Base-by-base conservation (phyloP, 2,329 filamentous ascomycete species). In the Fusarium multiceps region DNA sequence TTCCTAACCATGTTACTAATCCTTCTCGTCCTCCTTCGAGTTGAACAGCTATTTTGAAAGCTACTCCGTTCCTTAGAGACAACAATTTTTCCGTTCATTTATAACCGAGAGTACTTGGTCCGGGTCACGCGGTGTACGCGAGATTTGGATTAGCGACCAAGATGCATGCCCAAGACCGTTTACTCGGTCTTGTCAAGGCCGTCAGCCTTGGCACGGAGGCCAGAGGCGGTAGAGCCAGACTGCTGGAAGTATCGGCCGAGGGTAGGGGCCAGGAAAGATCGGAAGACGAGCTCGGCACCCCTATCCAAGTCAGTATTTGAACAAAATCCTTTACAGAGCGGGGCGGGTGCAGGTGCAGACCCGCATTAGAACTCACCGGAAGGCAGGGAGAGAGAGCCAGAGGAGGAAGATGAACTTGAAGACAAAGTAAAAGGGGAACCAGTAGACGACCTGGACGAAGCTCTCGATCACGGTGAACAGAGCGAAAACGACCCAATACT, bases 331-430 rank as follows among this genome's bases (percentile, higher is more conserved):
- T 23, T 32, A n/a, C 37, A 45, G 54, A 53, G 47, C 58, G 57
- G 60, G 54, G 61, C 57, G 43, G 28, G 49, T 42, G 60, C 56
- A 46, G 30, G 46, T 41, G 13, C 37, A 48, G 57, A 59, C 56
- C 41, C 51, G 59, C 50, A 59, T 21, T 16, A 30, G 34, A 40
- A 85, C 91, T 80, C 91, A 98, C 95, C 87, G 87, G 86, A 97
- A 98, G 82, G 93, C 88, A 81, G 96, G 96, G 78, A 99, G 93
- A 76, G 95, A 90, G 85, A 99, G 94, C 96, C 96, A 99, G 81
- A 99, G 90, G 77, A 98, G 88, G 81, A 98, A 92, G 79, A 97
- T 86, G 80, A 99, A 98, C 89, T 99, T 99, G 92, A 99, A 98
- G 80, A 94, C 95, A 85, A 93, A 99, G 92, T 99, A 99, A 87